These are phyloP conservation scores for Mariannaea sp. DNA, from an alignment of 2,329 filamentous ascomycete genomes.

Conservation along the genomic window DNA sequence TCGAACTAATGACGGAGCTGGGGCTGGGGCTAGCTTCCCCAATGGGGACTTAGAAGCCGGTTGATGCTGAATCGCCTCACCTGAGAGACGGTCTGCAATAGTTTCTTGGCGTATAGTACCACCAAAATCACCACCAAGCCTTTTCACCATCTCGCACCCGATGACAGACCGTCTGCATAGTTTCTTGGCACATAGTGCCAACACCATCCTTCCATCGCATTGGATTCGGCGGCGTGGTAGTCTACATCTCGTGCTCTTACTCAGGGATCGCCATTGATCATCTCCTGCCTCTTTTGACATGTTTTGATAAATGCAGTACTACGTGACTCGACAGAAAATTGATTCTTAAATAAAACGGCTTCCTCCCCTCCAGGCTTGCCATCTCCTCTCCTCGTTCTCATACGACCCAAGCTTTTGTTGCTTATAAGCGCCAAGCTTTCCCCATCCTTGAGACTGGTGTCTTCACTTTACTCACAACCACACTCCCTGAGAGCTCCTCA, in stretches of 20 bases:
- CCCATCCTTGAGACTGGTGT: not conserved
- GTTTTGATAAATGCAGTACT: constrained; percentile 16
- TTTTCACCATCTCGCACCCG: too few species aligned
- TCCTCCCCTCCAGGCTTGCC: not conserved
- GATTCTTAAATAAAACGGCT: constrained; percentile 6
- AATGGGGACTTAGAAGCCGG: not conserved
- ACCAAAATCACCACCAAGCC: too few species aligned
- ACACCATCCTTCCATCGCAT: not conserved
- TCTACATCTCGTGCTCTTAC: not conserved
- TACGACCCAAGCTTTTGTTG: not conserved
- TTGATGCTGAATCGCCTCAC: not conserved
- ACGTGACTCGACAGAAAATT: constrained; percentile 5
- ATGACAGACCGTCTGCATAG: not conserved
- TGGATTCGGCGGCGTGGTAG: not conserved
- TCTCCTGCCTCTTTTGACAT: constrained; percentile 36
- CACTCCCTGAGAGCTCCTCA: not conserved
- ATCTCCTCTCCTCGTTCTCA: not conserved
- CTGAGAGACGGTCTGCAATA: not conserved
- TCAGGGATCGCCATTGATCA: constrained; percentile 16
- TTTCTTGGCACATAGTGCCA: constrained; percentile 3
- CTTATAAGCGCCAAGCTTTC: not conserved
- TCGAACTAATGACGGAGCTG: constrained; percentile 1
- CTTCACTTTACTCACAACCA: not conserved
- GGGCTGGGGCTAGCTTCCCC: not conserved
- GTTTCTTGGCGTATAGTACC: constrained; percentile 1